These are phyloP conservation scores for Hygrophila difformis DNA, from an alignment of 257 asterid species.

Conservation along the genomic window DNA sequence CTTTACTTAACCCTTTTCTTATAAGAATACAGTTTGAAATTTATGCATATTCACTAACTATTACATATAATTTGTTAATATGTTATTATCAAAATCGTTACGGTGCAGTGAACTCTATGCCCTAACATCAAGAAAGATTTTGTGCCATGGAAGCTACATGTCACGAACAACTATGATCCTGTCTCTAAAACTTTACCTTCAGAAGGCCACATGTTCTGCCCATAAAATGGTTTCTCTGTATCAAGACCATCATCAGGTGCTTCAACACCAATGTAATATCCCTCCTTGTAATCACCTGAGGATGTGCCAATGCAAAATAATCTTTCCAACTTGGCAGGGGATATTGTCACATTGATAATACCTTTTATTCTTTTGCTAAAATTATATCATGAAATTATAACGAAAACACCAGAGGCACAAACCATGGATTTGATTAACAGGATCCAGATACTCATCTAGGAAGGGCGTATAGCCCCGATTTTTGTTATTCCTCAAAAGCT, in stretches of 20 bases:
- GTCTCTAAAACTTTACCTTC: conserved; percentile 29
- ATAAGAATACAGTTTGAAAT: no score
- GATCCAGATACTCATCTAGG: conserved; percentile 68
- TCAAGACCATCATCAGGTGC: conserved; percentile 57
- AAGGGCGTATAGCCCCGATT: conserved; percentile 88
- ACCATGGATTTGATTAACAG: conserved; percentile 69
- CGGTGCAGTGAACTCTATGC: no score
- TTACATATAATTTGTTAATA: no score
- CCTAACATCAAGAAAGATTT: no score
- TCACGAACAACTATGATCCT: no score
- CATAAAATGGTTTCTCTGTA: conserved; percentile 58
- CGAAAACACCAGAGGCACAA: conserved; percentile 11
- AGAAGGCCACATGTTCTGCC: conserved; percentile 74
- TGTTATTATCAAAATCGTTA: no score
- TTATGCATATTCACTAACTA: no score
- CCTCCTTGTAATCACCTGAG: conserved; percentile 92
- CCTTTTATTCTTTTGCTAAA: neutral
- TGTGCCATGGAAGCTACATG: no score
- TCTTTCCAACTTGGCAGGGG: conserved; percentile 1
- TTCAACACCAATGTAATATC: conserved; percentile 85
- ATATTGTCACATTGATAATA: no score
- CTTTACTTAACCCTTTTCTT: no score
- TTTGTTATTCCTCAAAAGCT: conserved; percentile 58
- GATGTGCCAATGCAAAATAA: conserved; percentile 10
- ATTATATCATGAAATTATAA: neutral